Evolutionary conservation across 163 green algal species (phyloP), one percentile per base, ranked within the genome.

Genomic region (Scenedesmus sp.): DNA sequence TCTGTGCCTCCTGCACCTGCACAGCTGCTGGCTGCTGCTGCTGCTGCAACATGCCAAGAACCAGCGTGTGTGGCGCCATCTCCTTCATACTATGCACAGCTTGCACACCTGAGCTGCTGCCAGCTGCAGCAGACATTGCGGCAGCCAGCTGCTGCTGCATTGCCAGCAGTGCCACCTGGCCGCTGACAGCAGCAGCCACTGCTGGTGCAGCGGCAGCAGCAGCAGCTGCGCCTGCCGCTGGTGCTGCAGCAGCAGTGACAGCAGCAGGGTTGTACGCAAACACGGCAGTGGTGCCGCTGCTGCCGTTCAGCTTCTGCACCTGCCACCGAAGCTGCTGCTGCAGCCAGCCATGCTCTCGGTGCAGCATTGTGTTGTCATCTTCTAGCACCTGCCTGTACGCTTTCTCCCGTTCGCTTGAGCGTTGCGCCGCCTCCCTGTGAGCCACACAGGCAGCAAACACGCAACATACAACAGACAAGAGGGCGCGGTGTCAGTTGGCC

Each of bases 261-360:
- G 3, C 65, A 76, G 65, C 30, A 37, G 65, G 65, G 65, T 76
- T 76, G 30, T 40, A 76, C 4, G 40, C 65, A 16, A 76, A 30
- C 65, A 76, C 30, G 30, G 65, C 40, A 30, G 59, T 72, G 59
- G 30, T 76, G 30, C 65, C 30, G 1, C 30, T 40, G 65, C 30
- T 40, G 65, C 65, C 65, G 65, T 40, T 76, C 30, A 76, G 26
- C 65, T 76, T 76, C 65, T 76, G 65, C 65, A 76, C 6, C 30
- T 76, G 65, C 65, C 65, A 76, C 65, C 40, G 65, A 26, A 76
- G 30, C 65, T 76, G 65, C 65, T 76, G 65, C 65, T 76, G 65
- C 65, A 76, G 65, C 65, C 65, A 76, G 65, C 30, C 30, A 7
- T 40, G 30, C 30, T 76, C 65, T 18, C 18, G 65, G 7, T 40